Evolutionary conservation across 2,329 filamentous ascomycete genomes (phyloP), one percentile per base, ranked within the genome.

Genomic region (Orbilia blumenaviensis): DNA sequence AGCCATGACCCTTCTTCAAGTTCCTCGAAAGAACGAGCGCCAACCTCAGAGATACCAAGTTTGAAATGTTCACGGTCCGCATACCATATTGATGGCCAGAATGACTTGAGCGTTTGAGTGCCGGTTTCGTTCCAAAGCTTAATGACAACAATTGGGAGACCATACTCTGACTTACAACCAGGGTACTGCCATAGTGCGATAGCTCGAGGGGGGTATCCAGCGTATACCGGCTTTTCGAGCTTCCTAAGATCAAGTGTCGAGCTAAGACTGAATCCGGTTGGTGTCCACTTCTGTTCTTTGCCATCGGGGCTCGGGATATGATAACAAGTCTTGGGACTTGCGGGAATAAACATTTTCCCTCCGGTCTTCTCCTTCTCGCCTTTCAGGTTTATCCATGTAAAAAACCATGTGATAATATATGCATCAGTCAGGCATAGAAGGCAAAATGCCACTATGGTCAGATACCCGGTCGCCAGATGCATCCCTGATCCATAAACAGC

Each of bases 41-140:
- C 61, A 9, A 38, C 27, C 23, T 21, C 27, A 29, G 36, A 54
- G 10, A 66, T 54, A 7, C 44, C 46, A n/a, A 10, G 61, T 6
- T 38, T n/a, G 27, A 38, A 54, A 16, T 54, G 25, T 25, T 52
- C 46, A 6, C 29, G 5, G 7, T 34, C 10, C 10, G 5, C 42
- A 41, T 32, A n/a, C 23, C 1, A 44, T 41, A 41, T 32, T 32
- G 9, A 41, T 23, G 16, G 4, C n/a, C n/a, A n/a, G 27, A 66
- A 66, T 10, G 61, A 50, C 2, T 50, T 16, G 6, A 66, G 61
- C 8, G 29, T 56, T 29, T 67, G 63, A 0, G 63, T 67, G 1
- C 63, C 63, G n/a, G 63, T 67, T 16, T 67, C 48, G 14, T 46
- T 34, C 63, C 63, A 67, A 9, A 67, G 23, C 16, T 34, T 32